phyloP scores from a whole-genome alignment of 805 yeast genomes.

The Candida insectorum region DNA sequence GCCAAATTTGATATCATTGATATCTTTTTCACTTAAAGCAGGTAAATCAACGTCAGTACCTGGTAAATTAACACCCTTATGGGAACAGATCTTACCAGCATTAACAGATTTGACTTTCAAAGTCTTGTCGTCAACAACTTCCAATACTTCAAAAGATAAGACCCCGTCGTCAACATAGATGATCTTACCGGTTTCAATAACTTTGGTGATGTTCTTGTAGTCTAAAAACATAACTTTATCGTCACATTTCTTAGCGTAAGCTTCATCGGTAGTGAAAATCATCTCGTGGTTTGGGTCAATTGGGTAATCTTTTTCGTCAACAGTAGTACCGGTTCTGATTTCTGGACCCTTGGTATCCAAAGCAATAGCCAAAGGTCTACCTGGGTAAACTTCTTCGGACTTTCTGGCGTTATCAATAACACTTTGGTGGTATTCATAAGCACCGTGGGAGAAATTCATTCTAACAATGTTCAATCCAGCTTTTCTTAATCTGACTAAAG shows the following conservation, averaged over 20 bases:
- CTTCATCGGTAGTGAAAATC: constrained; percentile 89
- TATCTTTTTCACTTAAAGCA: constrained; percentile 95
- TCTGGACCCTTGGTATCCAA: constrained; percentile 99
- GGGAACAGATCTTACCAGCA: constrained; percentile 93
- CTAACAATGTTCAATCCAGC: constrained; percentile 98
- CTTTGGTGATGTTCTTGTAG: constrained; percentile 95
- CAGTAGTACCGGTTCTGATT: constrained; percentile 97
- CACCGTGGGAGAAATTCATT: constrained; percentile 99
- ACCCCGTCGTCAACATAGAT: constrained; percentile 98
- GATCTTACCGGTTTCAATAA: constrained; percentile 80
- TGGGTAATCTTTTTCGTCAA: constrained; percentile 75
- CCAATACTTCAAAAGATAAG: constrained; percentile 86
- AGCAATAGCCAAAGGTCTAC: constrained; percentile 98
- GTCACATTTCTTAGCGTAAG: constrained; percentile 67
- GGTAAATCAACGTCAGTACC: constrained; percentile 99
- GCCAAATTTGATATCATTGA: constrained; percentile 88
- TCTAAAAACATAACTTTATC: constrained; percentile 85
- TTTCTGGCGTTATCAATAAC: constrained; percentile 95
- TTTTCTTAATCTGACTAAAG: constrained; percentile 81
- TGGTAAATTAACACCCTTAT: constrained; percentile 99
- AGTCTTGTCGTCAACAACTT: constrained; percentile 75
- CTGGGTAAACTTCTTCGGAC: constrained; percentile 84
- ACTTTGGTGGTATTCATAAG: constrained; percentile 95
- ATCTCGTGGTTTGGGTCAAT: constrained; percentile 83
- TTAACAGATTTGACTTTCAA: constrained; percentile 86